phyloP scores from a whole-genome alignment of 2,329 filamentous ascomycete species.

The Penicillium sp. region DNA sequence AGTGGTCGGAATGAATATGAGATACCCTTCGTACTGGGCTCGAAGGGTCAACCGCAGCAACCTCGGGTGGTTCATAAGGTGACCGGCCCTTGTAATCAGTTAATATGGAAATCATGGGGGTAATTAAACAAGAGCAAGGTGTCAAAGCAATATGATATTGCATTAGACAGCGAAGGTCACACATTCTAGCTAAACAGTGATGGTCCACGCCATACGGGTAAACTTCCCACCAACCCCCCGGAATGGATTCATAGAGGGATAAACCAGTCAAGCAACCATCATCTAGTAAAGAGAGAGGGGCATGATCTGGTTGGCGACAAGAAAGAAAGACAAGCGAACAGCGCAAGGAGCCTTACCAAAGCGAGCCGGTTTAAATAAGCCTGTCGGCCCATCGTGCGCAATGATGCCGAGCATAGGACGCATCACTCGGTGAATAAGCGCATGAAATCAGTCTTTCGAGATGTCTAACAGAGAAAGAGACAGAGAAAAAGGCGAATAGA shows the following conservation, averaged over 20 bases:
- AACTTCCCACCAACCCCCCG: not conserved
- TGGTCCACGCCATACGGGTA: not conserved
- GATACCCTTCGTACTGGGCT: slow-evolving; percentile 23
- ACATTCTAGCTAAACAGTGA: not conserved
- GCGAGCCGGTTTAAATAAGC: slow-evolving; percentile 45
- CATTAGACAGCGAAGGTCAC: not conserved
- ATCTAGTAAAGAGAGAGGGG: not conserved
- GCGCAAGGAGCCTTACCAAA: slow-evolving; percentile 37
- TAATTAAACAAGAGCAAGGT: not conserved
- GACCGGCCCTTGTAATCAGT: slow-evolving; percentile 41
- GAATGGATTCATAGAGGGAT: not conserved
- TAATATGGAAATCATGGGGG: slow-evolving; percentile 10
- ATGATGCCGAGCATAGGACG: not conserved
- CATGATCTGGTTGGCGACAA: not conserved
- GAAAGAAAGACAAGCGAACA: not conserved
- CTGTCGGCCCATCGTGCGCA: slow-evolving; percentile 38
- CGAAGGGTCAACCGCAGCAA: slow-evolving; percentile 18
- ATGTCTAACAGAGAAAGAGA: not conserved
- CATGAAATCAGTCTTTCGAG: not conserved
- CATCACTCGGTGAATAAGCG: not conserved
- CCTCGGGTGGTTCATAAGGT: slow-evolving; percentile 43
- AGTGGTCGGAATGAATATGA: slow-evolving; percentile 36
- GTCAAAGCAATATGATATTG: not conserved
- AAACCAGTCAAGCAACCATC: not conserved
- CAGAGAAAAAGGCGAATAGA: not conserved